These are phyloP conservation scores for Cadophora sp. DNA, from an alignment of 2,329 filamentous ascomycete genomes.

Conservation along the genomic window DNA sequence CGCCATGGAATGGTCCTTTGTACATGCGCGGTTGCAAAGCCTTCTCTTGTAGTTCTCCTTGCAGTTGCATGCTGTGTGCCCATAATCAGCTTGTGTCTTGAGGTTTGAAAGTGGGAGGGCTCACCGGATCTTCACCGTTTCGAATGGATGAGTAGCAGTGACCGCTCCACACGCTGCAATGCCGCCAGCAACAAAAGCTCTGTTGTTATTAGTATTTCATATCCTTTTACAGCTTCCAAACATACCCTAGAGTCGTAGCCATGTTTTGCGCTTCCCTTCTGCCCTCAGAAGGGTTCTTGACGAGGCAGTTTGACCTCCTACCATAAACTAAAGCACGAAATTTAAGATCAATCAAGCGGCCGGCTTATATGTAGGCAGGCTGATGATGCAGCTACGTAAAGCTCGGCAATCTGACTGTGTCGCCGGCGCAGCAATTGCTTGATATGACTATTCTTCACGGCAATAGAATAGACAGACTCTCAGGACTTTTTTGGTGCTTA, in stretches of 20 bases:
- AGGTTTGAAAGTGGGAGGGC: conserved; percentile 7
- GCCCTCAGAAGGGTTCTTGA: conserved; percentile 29
- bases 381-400: background rate
- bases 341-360: background rate
- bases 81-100: conserved; percentile 31
- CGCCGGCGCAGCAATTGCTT: conserved; percentile 6
- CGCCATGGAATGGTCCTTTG: conserved; percentile 88
- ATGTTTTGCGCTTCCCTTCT: conserved; percentile 46
- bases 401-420: conserved; percentile 23
- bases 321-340: conserved; percentile 8
- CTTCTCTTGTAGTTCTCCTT: conserved; percentile 92
- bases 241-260: conserved; percentile 60
- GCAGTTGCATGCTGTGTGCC: conserved; percentile 81
- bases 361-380: background rate
- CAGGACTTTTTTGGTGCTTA: conserved; percentile 19
- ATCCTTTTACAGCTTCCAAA: background rate
- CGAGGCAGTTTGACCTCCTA: conserved; percentile 23
- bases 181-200: conserved; percentile 93
- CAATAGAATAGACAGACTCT: background rate
- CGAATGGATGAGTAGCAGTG: conserved; percentile 96
- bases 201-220: conserved; percentile 34
- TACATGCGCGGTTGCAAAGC: conserved; percentile 87
- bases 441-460: conserved; percentile 1
- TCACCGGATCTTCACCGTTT: conserved; percentile 98
- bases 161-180: conserved; percentile 97